These are phyloP conservation scores for Ustilago bromivora DNA, from an alignment of 1,284 basidiomycete genomes.

Conservation along the genomic window DNA sequence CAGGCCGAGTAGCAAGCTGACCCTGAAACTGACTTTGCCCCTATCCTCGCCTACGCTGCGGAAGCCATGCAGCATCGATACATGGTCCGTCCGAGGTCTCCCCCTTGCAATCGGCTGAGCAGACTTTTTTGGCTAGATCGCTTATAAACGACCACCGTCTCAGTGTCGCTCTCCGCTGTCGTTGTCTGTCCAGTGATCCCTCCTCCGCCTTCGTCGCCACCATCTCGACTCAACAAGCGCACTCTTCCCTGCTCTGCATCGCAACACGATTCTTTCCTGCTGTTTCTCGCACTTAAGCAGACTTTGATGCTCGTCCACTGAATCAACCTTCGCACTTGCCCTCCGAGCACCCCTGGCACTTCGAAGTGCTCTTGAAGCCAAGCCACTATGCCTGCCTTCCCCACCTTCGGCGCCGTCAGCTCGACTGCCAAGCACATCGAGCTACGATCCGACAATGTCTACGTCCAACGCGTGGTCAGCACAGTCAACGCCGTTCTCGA, in stretches of 20 bases:
- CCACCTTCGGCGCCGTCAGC: conserved; percentile 19
- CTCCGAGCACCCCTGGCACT: background rate
- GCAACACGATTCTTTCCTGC: background rate
- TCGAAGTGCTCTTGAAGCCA: background rate
- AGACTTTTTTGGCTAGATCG: background rate
- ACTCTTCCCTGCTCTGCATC: background rate
- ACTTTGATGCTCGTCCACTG: background rate
- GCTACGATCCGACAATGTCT: conserved; percentile 35
- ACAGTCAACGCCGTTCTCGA: conserved; percentile 20
- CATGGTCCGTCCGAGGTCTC: background rate
- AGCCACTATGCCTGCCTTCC: conserved; percentile 31
- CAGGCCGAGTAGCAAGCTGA: background rate
- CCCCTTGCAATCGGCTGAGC: background rate
- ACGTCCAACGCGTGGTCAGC: conserved; percentile 21
- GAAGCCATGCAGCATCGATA: background rate
- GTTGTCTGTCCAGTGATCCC: background rate
- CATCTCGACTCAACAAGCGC: background rate
- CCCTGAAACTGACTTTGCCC: background rate
- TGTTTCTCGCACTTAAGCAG: background rate
- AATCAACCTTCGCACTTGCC: background rate
- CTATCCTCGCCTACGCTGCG: background rate
- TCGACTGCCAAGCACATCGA: conserved; percentile 24
- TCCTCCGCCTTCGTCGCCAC: background rate
- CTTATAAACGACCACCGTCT: background rate
- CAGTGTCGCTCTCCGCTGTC: background rate